These are phyloP conservation scores for Filosporella fistucella DNA, from an alignment of 495 filamentous ascomycete species.

Conservation along the genomic window DNA sequence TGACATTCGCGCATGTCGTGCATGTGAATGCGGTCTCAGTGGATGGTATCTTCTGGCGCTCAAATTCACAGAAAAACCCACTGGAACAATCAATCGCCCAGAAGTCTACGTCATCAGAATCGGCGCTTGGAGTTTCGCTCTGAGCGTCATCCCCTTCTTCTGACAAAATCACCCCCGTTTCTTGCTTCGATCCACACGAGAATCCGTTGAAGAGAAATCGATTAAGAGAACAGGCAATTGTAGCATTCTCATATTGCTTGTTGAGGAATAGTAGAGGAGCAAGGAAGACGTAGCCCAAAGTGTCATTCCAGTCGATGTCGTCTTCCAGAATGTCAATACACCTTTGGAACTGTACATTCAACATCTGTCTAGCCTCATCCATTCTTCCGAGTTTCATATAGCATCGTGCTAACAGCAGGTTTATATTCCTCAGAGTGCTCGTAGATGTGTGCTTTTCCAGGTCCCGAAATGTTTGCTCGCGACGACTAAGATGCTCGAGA, in stretches of 20 bases:
- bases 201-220: constrained; percentile 4
- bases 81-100: background rate
- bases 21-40: constrained; percentile 2
- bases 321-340: constrained; percentile 7
- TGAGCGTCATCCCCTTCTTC: background rate
- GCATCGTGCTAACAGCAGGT: constrained; percentile 10
- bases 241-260: constrained; percentile 11
- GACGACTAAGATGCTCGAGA: constrained; percentile 11
- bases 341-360: constrained; percentile 11
- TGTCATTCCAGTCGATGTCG: constrained; percentile 5
- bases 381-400: constrained; percentile 9
- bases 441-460: constrained; percentile 1
- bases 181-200: background rate
- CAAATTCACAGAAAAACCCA: constrained; percentile 1
- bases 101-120: background rate
- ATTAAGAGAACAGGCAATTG: constrained; percentile 5
- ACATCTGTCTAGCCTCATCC: constrained; percentile 8
- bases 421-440: constrained; percentile 1
- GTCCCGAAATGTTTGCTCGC: constrained; percentile 8
- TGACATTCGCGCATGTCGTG: constrained; percentile 9
- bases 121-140: background rate
- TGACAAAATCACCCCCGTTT: background rate
- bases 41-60: background rate
- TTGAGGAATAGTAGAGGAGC: constrained; percentile 10
- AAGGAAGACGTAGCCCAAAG: constrained; percentile 6